These are phyloP conservation scores for Saururus chinensis DNA, from an alignment of 164 flowering plant species.

Conservation along the genomic window DNA sequence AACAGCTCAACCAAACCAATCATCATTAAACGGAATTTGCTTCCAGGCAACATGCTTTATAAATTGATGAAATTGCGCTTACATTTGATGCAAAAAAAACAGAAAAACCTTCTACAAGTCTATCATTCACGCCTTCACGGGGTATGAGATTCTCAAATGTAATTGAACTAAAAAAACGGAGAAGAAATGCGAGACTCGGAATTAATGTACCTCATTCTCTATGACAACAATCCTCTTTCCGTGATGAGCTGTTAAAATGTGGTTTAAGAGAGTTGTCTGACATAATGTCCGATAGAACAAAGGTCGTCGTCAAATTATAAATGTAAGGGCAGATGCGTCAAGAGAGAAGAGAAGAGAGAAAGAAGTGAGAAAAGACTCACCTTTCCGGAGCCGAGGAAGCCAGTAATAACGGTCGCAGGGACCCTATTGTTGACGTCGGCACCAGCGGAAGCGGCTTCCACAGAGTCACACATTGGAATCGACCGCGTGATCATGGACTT, in stretches of 20 bases:
- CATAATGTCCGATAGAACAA: too few species aligned
- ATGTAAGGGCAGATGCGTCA: not conserved
- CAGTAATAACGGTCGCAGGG: constrained; percentile 83
- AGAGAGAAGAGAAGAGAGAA: not conserved
- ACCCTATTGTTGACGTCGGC: constrained; percentile 43
- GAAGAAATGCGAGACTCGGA: too few species aligned
- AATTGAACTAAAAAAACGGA: too few species aligned
- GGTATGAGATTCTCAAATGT: too few species aligned
- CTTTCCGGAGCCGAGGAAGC: constrained; percentile 95
- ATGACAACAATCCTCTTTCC: constrained; percentile 95
- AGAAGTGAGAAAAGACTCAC: constrained; percentile 16
- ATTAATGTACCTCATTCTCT: constrained; percentile 75
- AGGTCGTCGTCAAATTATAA: not conserved
- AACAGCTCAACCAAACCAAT: not conserved
- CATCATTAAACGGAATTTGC: not conserved
- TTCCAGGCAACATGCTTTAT: too few species aligned
- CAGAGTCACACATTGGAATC: constrained; percentile 8
- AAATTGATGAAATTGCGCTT: not conserved
- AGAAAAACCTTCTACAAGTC: too few species aligned
- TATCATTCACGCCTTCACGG: too few species aligned
- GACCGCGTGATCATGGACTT: constrained; percentile 25
- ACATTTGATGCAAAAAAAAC: not conserved
- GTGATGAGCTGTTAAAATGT: constrained; percentile 77
- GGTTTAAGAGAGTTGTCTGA: constrained; percentile 92
- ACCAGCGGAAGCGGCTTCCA: constrained; percentile 15